A percentile compares a stretch with the other conserved stretches of the same genome.
These are phyloP conservation scores for Ceratobasidium theobromae DNA, from an alignment of 1,284 basidiomycete genomes.

Conservation along the genomic window DNA sequence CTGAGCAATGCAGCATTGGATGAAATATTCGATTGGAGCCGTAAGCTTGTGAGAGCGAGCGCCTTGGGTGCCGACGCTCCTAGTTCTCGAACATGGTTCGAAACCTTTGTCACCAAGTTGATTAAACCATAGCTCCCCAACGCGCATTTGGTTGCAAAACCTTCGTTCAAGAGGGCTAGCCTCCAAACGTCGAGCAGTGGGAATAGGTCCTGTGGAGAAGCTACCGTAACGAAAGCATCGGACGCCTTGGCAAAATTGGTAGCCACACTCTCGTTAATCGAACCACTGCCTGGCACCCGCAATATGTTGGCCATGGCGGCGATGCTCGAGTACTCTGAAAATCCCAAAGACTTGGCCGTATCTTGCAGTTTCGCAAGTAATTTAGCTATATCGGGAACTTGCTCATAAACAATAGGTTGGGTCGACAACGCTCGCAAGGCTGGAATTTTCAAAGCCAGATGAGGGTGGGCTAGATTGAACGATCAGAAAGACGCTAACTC, in stretches of 20 bases:
- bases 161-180: slow-evolving; percentile 66
- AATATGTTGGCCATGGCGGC: neutral
- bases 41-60: slow-evolving; percentile 67
- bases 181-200: slow-evolving; percentile 85
- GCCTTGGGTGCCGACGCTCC: slow-evolving; percentile 49
- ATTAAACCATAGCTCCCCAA: slow-evolving; percentile 30
- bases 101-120: slow-evolving; percentile 44
- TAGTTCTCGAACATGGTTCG: slow-evolving; percentile 46
- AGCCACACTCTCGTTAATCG: neutral
- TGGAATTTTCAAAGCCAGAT: slow-evolving; percentile 62
- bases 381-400: slow-evolving; percentile 48
- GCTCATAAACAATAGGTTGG: slow-evolving; percentile 73
- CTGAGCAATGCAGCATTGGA: slow-evolving; percentile 55
- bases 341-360: neutral
- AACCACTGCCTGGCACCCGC: neutral
- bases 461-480: slow-evolving; percentile 65
- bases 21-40: slow-evolving; percentile 75
- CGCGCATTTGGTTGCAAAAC: slow-evolving; percentile 56
- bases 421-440: slow-evolving; percentile 64
- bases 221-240: slow-evolving; percentile 47
- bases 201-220: slow-evolving; percentile 67
- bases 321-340: neutral
- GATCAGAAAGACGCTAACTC: neutral
- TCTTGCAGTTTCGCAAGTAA: slow-evolving; percentile 1
- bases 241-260: slow-evolving; percentile 44